These are phyloP conservation scores for Luffa aegyptiaca DNA, from an alignment of 306 rosid species.

Conservation along the genomic window DNA sequence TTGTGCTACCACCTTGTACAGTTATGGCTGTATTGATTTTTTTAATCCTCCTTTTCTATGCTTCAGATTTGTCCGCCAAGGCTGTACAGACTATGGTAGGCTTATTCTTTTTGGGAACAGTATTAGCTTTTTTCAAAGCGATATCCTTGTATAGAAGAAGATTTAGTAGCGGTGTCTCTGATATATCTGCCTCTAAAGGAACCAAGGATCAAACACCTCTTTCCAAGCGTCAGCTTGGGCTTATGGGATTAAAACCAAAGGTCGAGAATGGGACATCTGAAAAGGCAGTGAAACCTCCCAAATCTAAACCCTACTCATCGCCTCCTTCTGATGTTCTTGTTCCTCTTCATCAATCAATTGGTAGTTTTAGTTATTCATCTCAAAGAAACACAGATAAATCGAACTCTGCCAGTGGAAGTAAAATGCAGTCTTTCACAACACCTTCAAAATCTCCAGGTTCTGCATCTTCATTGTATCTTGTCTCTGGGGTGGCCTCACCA, in stretches of 20 bases:
- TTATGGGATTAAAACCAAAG: constrained; percentile 68
- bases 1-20: background rate
- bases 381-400: constrained; percentile 33
- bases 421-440: constrained; percentile 30
- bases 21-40: background rate
- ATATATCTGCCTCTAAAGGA: constrained; percentile 28
- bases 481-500: constrained; percentile 52
- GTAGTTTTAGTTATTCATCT: constrained; percentile 37
- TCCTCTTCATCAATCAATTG: constrained; percentile 72
- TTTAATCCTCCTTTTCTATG: constrained; percentile 11
- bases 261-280: constrained; percentile 35
- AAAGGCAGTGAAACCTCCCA: constrained; percentile 64
- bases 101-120: constrained; percentile 45
- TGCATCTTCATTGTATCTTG: constrained; percentile 51
- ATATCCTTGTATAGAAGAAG: constrained; percentile 35
- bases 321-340: constrained; percentile 65
- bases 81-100: constrained; percentile 45
- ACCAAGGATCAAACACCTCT: constrained; percentile 36
- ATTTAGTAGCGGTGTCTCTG: constrained; percentile 21
- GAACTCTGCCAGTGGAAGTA: constrained; percentile 42
- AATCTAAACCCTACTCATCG: constrained; percentile 32
- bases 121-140: constrained; percentile 58
- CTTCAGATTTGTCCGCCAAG: constrained; percentile 61
- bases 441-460: constrained; percentile 56
- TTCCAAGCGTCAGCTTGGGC: constrained; percentile 60